Evolutionary conservation across 2,329 filamentous ascomycete species (phyloP).

Genomic region (Alternaria sp.): DNA sequence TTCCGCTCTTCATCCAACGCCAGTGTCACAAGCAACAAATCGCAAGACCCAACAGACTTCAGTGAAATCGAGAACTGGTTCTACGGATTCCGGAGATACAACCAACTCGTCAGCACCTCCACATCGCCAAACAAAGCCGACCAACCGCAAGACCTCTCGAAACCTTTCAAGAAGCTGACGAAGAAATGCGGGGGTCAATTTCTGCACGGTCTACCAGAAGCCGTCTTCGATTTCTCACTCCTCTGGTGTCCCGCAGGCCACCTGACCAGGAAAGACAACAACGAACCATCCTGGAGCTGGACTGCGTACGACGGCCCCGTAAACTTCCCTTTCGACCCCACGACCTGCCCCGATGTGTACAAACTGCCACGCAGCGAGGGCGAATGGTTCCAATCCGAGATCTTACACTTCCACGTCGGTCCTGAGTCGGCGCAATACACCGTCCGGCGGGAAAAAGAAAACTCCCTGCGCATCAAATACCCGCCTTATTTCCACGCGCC

Average conservation of each 20-base stretch:
- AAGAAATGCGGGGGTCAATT: conserved; percentile 40
- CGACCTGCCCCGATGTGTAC: conserved; percentile 38
- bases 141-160: conserved; percentile 26
- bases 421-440: conserved; percentile 31
- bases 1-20: conserved; percentile 38
- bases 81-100: conserved; percentile 39
- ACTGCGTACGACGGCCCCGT: conserved; percentile 32
- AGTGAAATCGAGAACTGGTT: conserved; percentile 39
- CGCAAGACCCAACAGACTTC: conserved; percentile 27
- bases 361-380: conserved; percentile 25
- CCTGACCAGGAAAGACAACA: conserved; percentile 15
- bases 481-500: conserved; percentile 36
- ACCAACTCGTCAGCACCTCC: conserved; percentile 35
- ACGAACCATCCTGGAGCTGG: conserved; percentile 45
- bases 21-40: conserved; percentile 22
- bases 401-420: conserved; percentile 35
- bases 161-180: conserved; percentile 30
- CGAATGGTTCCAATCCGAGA: conserved; percentile 38
- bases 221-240: conserved; percentile 40
- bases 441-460: conserved; percentile 34
- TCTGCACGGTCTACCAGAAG: conserved; percentile 40
- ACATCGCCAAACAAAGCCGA: conserved; percentile 20
- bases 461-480: conserved; percentile 29
- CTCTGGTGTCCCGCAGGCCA: conserved; percentile 41
- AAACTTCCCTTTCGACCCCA: conserved; percentile 44